Conservation (phyloP, 805 yeast genomes). For the Starmera dryadoides region DNA sequence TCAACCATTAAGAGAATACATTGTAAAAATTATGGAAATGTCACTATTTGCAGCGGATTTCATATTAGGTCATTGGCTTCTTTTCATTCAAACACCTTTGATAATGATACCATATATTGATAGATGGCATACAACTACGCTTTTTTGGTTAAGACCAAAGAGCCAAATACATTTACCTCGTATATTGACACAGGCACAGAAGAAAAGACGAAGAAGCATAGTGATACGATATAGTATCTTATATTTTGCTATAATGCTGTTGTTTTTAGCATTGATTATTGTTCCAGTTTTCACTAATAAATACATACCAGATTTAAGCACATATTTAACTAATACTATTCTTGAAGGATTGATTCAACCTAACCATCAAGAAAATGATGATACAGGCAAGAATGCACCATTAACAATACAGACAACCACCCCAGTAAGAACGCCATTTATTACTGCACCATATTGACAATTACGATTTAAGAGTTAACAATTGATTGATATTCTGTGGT, state of each 20-base stretch:
- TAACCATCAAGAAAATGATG: constrained; percentile 51
- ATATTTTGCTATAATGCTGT: constrained; percentile 32
- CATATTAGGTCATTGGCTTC: constrained; percentile 47
- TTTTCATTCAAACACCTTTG: constrained; percentile 54
- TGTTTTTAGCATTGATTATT: constrained; percentile 34
- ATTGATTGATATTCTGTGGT: no score
- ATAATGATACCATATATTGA: constrained; percentile 58
- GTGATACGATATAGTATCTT: constrained; percentile 39
- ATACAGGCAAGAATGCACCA: constrained; percentile 57
- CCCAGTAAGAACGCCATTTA: constrained; percentile 25
- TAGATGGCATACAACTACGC: constrained; percentile 56
- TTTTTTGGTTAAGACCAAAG: constrained; percentile 62
- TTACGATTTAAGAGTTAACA: no score
- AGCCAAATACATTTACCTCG: constrained; percentile 24
- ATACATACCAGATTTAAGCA: constrained; percentile 19
- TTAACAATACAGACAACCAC: constrained; percentile 31
- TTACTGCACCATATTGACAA: constrained; percentile 12
- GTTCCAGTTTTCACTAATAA: constrained; percentile 38
- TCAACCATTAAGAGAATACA: constrained; percentile 58
- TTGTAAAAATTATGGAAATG: constrained; percentile 59
- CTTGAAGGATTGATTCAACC: constrained; percentile 51
- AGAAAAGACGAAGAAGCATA: constrained; percentile 30
- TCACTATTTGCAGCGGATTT: constrained; percentile 64
- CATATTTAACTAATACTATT: constrained; percentile 15
- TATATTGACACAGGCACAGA: constrained; percentile 32